Percentiles rank a stretch among this genome's conserved stretches.
These are phyloP conservation scores for Gracilaria domingensis DNA, from an alignment of 23 red algal species.

Conservation along the genomic window DNA sequence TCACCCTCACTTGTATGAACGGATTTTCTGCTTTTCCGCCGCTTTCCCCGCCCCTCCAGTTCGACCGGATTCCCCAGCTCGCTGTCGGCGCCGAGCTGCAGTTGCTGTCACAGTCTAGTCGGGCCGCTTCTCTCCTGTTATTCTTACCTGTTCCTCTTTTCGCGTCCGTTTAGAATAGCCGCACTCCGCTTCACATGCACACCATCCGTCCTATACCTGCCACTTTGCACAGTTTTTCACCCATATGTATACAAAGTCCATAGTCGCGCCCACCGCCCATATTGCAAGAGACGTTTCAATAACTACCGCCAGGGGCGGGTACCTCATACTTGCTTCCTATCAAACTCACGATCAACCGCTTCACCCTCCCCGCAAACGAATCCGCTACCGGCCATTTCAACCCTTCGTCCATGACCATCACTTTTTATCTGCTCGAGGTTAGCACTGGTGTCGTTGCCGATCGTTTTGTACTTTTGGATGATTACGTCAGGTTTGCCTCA, in stretches of 20 bases:
- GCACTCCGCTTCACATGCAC: neutral
- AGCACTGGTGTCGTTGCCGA: constrained; percentile 59
- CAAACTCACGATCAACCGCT: neutral
- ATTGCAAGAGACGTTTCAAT: constrained; percentile 64
- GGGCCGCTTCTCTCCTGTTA: neutral
- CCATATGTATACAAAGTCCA: constrained; percentile 12
- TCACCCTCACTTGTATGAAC: neutral
- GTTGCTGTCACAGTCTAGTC: neutral
- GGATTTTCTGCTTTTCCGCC: constrained; percentile 18
- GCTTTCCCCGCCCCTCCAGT: neutral
- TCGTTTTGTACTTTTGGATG: constrained; percentile 64
- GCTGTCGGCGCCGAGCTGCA: neutral
- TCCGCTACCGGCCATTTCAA: constrained; percentile 43
- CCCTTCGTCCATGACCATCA: constrained; percentile 41
- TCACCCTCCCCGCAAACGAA: too few species aligned
- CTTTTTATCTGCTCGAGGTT: constrained; percentile 61
- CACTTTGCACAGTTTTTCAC: constrained; percentile 65
- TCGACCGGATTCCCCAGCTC: too few species aligned
- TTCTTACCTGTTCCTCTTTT: neutral
- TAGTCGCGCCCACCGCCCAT: constrained; percentile 4
- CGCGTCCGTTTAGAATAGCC: neutral
- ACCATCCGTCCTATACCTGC: constrained; percentile 21
- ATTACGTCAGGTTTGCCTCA: constrained; percentile 67
- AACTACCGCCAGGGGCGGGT: constrained; percentile 19
- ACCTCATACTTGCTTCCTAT: constrained; percentile 49